Percentiles rank a stretch among this genome's conserved stretches.
Conservation (phyloP, 2,329 filamentous ascomycete genomes). For the Hypoxylon sp. region DNA sequence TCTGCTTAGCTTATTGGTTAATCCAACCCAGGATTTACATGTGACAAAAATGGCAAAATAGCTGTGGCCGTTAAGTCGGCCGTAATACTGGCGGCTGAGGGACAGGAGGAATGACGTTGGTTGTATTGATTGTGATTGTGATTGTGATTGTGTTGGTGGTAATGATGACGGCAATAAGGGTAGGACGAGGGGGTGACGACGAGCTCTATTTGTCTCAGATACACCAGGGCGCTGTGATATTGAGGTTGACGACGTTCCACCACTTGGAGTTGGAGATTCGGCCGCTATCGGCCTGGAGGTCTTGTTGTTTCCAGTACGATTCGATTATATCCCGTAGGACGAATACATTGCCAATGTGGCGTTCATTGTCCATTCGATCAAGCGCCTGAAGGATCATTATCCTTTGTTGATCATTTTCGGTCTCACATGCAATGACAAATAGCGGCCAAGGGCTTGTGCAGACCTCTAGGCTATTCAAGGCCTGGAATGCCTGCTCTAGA, state of each 20-base stretch:
- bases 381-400: conserved; percentile 59
- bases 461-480: conserved; percentile 57
- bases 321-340: conserved; percentile 62
- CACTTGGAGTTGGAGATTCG: conserved; percentile 55
- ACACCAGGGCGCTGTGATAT: conserved; percentile 55
- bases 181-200: neutral
- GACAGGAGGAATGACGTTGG: conserved; percentile 9
- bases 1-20: conserved; percentile 58
- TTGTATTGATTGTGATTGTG: neutral
- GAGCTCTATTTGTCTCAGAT: conserved; percentile 48
- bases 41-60: conserved; percentile 53
- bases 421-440: conserved; percentile 64
- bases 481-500: conserved; percentile 56
- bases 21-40: conserved; percentile 54
- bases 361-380: conserved; percentile 60
- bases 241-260: conserved; percentile 58
- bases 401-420: conserved; percentile 59
- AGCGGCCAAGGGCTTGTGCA: conserved; percentile 66
- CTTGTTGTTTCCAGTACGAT: conserved; percentile 63
- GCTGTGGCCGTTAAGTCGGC: conserved; percentile 4
- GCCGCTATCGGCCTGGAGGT: conserved; percentile 57
- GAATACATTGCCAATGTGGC: conserved; percentile 63
- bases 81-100: conserved; percentile 5
- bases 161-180: conserved; percentile 9
- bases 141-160: neutral